These are phyloP conservation scores for Seminavis robusta DNA, from an alignment of 108 stramenopile genomes.

Conservation along the genomic window DNA sequence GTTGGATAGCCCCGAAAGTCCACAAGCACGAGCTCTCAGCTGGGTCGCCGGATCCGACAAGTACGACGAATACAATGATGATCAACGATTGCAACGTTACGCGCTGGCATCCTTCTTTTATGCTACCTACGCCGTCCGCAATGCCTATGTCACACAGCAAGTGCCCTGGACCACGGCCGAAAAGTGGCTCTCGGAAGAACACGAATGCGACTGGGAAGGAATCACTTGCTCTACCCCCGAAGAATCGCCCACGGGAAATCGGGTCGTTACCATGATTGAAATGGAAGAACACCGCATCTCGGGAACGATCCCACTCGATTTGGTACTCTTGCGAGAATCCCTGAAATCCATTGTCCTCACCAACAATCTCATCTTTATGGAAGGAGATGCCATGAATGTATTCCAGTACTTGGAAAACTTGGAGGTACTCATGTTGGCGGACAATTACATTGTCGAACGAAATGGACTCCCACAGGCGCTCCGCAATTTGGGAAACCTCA, in stretches of 20 bases:
- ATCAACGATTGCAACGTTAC: conserved; percentile 50
- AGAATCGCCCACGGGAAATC: neutral
- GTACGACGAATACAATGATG: too few species aligned
- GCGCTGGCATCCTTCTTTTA: conserved; percentile 45
- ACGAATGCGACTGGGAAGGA: conserved; percentile 49
- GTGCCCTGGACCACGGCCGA: conserved; percentile 25
- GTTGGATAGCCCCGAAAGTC: too few species aligned
- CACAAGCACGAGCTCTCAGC: too few species aligned
- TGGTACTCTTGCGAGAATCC: conserved; percentile 22
- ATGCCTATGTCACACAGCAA: conserved; percentile 11
- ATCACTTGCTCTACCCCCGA: conserved; percentile 34
- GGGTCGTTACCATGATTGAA: conserved; percentile 23
- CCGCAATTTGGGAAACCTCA: conserved; percentile 10
- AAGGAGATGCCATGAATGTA: conserved; percentile 16
- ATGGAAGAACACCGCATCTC: conserved; percentile 33
- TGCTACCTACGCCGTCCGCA: conserved; percentile 28
- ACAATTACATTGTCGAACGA: conserved; percentile 47
- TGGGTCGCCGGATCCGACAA: too few species aligned
- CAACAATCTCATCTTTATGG: conserved; percentile 36
- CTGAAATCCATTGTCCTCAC: conserved; percentile 27
- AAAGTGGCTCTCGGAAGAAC: conserved; percentile 28
- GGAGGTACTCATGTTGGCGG: conserved; percentile 39
- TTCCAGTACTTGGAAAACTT: conserved; percentile 23
- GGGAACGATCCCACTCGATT: conserved; percentile 36
- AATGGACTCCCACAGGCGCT: conserved; percentile 34